Evolutionary conservation across 495 filamentous ascomycete species (phyloP), one percentile per base, ranked within the genome.

Genomic region (Massariosphaeria phaeospora): DNA sequence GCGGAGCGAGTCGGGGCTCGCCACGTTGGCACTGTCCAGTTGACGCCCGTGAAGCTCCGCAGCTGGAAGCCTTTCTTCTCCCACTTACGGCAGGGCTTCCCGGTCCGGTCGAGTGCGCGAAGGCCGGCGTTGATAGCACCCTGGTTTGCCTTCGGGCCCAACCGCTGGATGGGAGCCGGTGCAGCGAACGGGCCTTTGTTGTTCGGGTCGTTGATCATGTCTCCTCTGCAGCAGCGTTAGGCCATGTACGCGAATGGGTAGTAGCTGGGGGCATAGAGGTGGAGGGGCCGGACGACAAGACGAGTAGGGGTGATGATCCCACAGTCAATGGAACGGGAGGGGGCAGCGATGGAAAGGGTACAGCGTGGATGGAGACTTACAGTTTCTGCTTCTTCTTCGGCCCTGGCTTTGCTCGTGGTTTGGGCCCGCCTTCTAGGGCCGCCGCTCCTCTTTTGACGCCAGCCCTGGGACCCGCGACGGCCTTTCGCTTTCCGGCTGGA

Each of bases 101-200:
- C 88, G 0, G 83, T 84, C 33, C 91, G 84, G 69, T 98, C 93
- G 36, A 98, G 82, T 3, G 93, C 94, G 43, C 93, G 87, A 27
- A 98, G 83, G 48, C 88, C 86, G 43, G 94, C 93, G 66, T 98
- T 98, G 75, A 98, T 98, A 50, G 91, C 91, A 51, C 93, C 93
- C 63, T 93, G 88, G 70, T 97, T 98, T 36, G 93, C 91, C 72
- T 97, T 98, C 44, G 93, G 93, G 10, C 91, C 91, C 18, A 97
- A 85, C 67, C 93, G 94, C 64, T 88, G 87, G 35, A 77, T 68
- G 33, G 61, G 54, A 29, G 52, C 59, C 31, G 55, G 47, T n/a
- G 55, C 55, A 15, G 44, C 55, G 35, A 61, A 57, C 20, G 55
- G 43, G 29, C 48, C 51, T 56, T 65, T 38, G 54, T 17, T 27